These are phyloP conservation scores for Fremontodendron californicum DNA, from an alignment of 345 rosid species.

Conservation along the genomic window DNA sequence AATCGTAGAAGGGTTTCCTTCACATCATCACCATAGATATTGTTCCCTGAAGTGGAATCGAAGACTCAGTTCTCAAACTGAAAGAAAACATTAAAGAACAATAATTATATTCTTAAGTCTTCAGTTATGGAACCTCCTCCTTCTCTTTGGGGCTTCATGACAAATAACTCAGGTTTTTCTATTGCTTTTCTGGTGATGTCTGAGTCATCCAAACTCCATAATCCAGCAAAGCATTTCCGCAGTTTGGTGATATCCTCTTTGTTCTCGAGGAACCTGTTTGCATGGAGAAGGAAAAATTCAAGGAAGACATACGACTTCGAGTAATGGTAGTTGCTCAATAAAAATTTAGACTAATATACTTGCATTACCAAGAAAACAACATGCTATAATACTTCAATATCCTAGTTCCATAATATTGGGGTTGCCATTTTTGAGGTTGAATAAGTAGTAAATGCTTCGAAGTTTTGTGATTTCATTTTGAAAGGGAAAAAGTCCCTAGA, in stretches of 20 bases:
- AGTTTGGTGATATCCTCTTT: conserved; percentile 75
- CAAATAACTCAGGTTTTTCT: conserved; percentile 63
- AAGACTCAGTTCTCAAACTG: neutral
- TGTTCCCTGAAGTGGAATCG: conserved; percentile 47
- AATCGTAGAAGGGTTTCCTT: conserved; percentile 65
- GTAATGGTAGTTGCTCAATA: neutral
- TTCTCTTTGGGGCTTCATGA: conserved; percentile 99
- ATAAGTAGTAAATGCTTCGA: neutral
- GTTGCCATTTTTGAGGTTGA: neutral
- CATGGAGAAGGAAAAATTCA: neutral
- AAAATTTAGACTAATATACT: neutral
- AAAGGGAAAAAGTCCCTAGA: neutral
- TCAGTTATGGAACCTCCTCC: conserved; percentile 71
- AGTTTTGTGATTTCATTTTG: neutral
- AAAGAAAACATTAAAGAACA: neutral
- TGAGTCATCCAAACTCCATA: conserved; percentile 87
- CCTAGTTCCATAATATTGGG: neutral
- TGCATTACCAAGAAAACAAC: neutral
- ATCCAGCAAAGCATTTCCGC: conserved; percentile 81
- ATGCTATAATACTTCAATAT: neutral
- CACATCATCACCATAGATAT: conserved; percentile 80
- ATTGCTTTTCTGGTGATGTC: conserved; percentile 65
- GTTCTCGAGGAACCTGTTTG: conserved; percentile 64
- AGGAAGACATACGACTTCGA: neutral
- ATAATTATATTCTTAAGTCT: neutral